phyloP scores from a whole-genome alignment of 2,329 filamentous ascomycete genomes.

The Microcera coccophila region DNA sequence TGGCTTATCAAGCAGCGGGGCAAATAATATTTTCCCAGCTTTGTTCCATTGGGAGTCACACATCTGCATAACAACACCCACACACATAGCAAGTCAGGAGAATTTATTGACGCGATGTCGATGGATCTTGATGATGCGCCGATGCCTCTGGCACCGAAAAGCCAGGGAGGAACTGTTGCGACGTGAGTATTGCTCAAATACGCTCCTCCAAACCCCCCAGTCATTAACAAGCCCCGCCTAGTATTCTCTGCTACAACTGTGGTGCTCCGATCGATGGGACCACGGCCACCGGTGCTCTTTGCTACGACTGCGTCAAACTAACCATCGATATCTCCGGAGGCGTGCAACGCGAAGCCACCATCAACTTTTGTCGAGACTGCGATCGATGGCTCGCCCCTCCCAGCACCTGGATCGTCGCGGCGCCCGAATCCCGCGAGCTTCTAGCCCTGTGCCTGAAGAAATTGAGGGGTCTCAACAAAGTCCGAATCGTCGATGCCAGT shows the following conservation, averaged over 20 bases:
- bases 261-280: slow-evolving; percentile 94
- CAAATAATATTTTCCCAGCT: slow-evolving; percentile 34
- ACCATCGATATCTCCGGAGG: slow-evolving; percentile 89
- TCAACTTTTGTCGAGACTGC: slow-evolving; percentile 92
- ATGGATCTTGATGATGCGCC: slow-evolving; percentile 45
- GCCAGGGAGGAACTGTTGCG: slow-evolving; percentile 33
- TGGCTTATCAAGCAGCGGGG: slow-evolving; percentile 39
- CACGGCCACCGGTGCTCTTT: slow-evolving; percentile 77
- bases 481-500: slow-evolving; percentile 89
- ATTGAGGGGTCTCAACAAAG: slow-evolving; percentile 78
- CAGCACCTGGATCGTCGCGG: slow-evolving; percentile 76
- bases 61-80: slow-evolving; percentile 13
- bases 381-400: slow-evolving; percentile 91
- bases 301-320: slow-evolving; percentile 92
- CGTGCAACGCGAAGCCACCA: slow-evolving; percentile 82
- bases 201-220: not conserved
- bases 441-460: slow-evolving; percentile 88
- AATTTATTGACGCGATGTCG: slow-evolving; percentile 31
- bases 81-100: slow-evolving; percentile 14
- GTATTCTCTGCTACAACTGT: slow-evolving; percentile 95
- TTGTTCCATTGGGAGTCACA: slow-evolving; percentile 18
- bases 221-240: slow-evolving; percentile 17
- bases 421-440: slow-evolving; percentile 85
- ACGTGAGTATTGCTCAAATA: slow-evolving; percentile 35
- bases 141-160: slow-evolving; percentile 34